Base-by-base conservation (phyloP, 1,139 yeast species). In the Geotrichum carabidarum region DNA sequence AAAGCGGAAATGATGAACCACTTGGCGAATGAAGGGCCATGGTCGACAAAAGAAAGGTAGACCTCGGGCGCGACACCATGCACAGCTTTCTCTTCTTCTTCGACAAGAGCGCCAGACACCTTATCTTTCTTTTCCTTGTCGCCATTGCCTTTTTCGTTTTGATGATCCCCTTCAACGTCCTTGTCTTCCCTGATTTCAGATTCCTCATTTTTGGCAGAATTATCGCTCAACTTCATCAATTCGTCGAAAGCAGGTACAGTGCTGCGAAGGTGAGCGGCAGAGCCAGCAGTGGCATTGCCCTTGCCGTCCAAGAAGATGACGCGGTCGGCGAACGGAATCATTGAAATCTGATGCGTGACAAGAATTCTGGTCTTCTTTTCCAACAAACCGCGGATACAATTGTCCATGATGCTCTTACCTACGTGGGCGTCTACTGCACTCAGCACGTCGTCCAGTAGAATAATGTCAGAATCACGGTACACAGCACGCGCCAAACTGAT, bases 381-480 rank as follows among this genome's bases (percentile, higher is more conserved):
- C 62, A 89, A 67, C 50, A 81, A 61, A 0, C 86, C 91, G 58
- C 78, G 59, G 49, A 89, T 70, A 68, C 95, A 87, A 18, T 80
- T 72, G 55, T 83, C 83, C 78, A 88, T 80, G 51, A 90, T 86
- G 64, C 84, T 86, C 61, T 82, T 83, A 44, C 96, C 96, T 30
- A 89, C 96, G 65, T 87, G 83, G 8, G 96, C 88, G 74, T 90
- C 97, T 12, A 90, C 96, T 1, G 96, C 97, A 71, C 90, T 82
- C 57, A 90, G 74, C 6, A 89, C 94, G 70, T 90, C 97, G 66
- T 90, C 97, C 58, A 90, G 74, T 56, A 90, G 69, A 22, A 87
- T 73, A 43, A 86, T 81, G 57, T 85, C 89, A 34, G 77, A 73
- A 55, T 80, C 74, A 43, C 85, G 82, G 68, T 90, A 90, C 2